Conservation (phyloP, 805 yeast species). For the Saccharomyces paradoxus region DNA sequence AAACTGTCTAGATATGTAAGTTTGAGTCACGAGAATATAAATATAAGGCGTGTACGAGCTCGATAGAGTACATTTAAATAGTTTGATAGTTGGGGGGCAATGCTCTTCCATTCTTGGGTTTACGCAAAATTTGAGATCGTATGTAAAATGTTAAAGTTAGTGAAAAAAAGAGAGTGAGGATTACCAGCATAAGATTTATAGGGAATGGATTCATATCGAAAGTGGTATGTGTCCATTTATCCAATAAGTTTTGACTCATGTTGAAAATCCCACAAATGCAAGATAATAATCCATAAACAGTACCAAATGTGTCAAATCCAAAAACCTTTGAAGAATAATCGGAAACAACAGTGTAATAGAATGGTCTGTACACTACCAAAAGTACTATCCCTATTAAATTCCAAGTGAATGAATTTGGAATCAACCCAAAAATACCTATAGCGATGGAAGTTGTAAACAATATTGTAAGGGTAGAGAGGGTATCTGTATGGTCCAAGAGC, state of each 20-base stretch:
- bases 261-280: constrained; percentile 78
- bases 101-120: background rate
- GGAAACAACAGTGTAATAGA: constrained; percentile 85
- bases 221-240: constrained; percentile 56
- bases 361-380: constrained; percentile 80
- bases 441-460: constrained; percentile 46
- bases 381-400: constrained; percentile 64
- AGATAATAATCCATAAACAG: constrained; percentile 80
- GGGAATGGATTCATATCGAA: constrained; percentile 77
- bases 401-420: constrained; percentile 35
- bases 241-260: constrained; percentile 61
- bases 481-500: constrained; percentile 64
- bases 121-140: background rate
- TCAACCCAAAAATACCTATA: constrained; percentile 66
- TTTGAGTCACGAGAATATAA: no score
- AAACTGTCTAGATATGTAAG: background rate
- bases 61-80: background rate
- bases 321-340: constrained; percentile 89
- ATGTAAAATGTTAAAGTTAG: background rate
- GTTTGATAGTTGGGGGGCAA: background rate
- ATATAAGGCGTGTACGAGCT: background rate
- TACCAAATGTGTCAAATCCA: constrained; percentile 88
- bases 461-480: constrained; percentile 46
- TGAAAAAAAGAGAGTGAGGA: constrained; percentile 38
- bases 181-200: constrained; percentile 50